Conservation (phyloP, 768 basidiomycete genomes). For the Collybia sordida region DNA sequence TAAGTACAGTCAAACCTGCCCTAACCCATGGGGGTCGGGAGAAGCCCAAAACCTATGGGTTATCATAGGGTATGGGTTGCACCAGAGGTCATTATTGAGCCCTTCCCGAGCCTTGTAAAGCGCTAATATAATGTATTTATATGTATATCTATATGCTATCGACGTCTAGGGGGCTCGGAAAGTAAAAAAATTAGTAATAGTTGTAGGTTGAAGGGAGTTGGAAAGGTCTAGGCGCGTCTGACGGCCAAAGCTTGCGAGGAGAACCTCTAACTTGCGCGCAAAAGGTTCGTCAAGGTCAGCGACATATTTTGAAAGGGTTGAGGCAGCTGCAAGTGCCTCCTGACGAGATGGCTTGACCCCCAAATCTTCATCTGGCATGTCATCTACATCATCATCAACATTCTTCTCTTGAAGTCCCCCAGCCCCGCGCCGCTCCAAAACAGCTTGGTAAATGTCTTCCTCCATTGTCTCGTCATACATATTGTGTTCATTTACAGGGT, state of each 20-base stretch:
- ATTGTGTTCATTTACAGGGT: background rate
- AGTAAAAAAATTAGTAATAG: conserved; percentile 12
- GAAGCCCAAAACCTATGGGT: too few species aligned
- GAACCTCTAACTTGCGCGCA: conserved; percentile 18
- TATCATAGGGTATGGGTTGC: too few species aligned
- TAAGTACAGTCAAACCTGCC: background rate
- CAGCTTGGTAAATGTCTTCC: conserved; percentile 1
- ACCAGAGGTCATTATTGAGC: background rate
- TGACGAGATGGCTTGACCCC: conserved; percentile 12
- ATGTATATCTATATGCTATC: background rate
- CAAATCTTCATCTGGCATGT: conserved; percentile 5
- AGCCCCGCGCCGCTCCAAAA: background rate
- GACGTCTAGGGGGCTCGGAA: background rate
- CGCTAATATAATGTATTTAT: background rate
- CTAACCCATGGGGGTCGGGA: too few species aligned
- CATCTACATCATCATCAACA: conserved; percentile 10
- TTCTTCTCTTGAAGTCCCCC: background rate
- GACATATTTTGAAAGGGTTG: conserved; percentile 16
- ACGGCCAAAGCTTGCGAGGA: conserved; percentile 17
- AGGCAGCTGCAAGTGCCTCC: conserved; percentile 20
- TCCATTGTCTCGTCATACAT: background rate
- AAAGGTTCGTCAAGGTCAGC: conserved; percentile 18
- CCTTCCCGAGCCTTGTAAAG: background rate
- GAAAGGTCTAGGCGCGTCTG: conserved; percentile 14
- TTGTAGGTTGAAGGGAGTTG: conserved; percentile 14